These are phyloP conservation scores for Fusarium sp. DNA, from an alignment of 2,329 filamentous ascomycete species.

Conservation along the genomic window DNA sequence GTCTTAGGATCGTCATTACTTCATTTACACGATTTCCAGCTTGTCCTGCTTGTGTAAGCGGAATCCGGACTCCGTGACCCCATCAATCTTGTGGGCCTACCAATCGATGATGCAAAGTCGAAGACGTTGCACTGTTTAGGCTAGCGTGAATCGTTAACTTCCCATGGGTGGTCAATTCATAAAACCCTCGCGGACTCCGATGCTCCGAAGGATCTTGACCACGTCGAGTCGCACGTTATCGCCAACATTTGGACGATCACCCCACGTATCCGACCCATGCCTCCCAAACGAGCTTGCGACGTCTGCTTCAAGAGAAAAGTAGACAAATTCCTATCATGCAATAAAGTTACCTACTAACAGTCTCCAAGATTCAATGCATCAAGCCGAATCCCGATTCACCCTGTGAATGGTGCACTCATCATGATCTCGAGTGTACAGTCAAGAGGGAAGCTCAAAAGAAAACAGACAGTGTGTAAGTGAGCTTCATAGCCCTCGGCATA, in stretches of 20 bases:
- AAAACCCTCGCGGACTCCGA: background rate
- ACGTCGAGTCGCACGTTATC: background rate
- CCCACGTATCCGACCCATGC: background rate
- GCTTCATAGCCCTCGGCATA: too few species aligned
- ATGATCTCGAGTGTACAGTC: slow-evolving; percentile 1
- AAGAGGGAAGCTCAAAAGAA: slow-evolving; percentile 2
- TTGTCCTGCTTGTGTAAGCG: background rate
- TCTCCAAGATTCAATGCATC: slow-evolving; percentile 7
- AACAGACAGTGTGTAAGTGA: background rate
- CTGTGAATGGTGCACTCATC: slow-evolving; percentile 4
- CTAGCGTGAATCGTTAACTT: background rate
- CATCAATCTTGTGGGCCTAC: background rate
- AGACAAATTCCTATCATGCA: fast-evolving
- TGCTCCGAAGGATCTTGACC: background rate
- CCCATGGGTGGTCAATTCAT: background rate
- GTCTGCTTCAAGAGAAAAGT: slow-evolving; percentile 16
- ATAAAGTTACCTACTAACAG: background rate
- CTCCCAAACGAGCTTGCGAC: slow-evolving; percentile 12
- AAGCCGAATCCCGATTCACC: background rate
- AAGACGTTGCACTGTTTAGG: background rate
- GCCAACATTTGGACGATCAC: too few species aligned
- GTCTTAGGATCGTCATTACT: background rate
- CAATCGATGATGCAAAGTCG: background rate
- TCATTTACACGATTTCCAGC: background rate
- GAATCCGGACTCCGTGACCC: background rate